Conservation (phyloP, 257 asterid species). For the Gardenia jasminoides region DNA sequence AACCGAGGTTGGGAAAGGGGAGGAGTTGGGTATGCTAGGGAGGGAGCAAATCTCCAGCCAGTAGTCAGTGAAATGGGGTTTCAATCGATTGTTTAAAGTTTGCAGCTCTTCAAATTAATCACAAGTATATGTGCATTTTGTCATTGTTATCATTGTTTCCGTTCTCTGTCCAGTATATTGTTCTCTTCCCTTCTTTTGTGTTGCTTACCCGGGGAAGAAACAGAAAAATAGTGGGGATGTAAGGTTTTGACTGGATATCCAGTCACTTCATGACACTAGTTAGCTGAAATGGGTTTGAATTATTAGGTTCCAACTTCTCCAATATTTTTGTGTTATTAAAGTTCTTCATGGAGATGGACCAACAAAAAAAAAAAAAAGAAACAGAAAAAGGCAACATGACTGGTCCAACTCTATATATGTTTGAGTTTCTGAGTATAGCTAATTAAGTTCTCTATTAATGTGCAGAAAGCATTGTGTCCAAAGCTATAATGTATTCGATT, state of each 20-base stretch:
- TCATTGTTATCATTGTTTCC: neutral
- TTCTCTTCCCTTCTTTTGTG: neutral
- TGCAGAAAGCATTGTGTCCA: conserved; percentile 92
- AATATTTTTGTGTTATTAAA: neutral
- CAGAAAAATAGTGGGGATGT: neutral
- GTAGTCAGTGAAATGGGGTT: neutral
- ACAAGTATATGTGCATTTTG: neutral
- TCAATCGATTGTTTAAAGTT: neutral
- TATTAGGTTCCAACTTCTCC: neutral
- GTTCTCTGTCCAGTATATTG: neutral
- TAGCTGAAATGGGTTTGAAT: neutral
- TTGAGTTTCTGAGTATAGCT: neutral
- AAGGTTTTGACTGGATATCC: neutral
- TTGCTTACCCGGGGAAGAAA: neutral
- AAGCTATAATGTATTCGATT: conserved; percentile 89
- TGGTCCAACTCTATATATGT: neutral
- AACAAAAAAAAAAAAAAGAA: neutral
- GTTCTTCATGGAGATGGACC: neutral
- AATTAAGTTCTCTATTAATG: neutral
- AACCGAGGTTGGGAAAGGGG: neutral
- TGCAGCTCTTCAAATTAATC: neutral
- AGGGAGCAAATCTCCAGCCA: neutral
- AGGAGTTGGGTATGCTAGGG: neutral
- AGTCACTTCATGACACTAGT: neutral
- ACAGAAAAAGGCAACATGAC: too few species aligned